Evolutionary conservation across 345 rosid genomes (phyloP), one percentile per base, ranked within the genome.

Genomic region (Cardamine chenopodiifolia): DNA sequence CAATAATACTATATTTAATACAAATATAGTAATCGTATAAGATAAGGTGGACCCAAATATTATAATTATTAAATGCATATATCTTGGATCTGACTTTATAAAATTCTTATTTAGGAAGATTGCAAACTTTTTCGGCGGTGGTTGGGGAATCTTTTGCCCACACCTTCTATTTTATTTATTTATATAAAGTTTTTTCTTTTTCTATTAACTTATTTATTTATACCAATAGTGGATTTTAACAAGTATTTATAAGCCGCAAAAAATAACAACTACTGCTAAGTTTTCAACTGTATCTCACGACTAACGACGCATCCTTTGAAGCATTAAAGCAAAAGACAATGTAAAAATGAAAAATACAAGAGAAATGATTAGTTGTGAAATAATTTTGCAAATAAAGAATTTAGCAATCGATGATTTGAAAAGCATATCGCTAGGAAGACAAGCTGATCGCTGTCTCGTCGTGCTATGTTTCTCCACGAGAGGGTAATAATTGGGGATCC

Each of bases 401-500:
- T 1, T 28, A 22, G 47, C 15, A 60, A 19, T 17, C 1, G 68
- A 48, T 48, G 29, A 60, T 18, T 60, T 50, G 60, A 60, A 59
- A 68, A 10, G n/a, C 9, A 59, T 19, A 39, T 50, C 22, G 2
- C 4, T 56, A 29, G 59, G 40, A 58, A 66, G 59, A 68, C 62
- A 75, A 67, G 72, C 20, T 61, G 68, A 1, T 13, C 23, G 22
- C 70, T 68, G 70, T 76, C 66, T 69, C 71, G 19, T 62, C 80
- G 80, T 69, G 80, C 42, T 32, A 62, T 76, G 80, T 76, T 76
- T 64, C 32, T 62, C 69, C 62, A 75, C 68, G 57, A 68, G 22
- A 76, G 59, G 25, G 26, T 68, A 26, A 68, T 68, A 28, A 71
- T 70, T 70, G 56, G 67, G 5, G 26, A 61, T 62, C 68, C 17